Conservation (phyloP, 352 stramenopile species). For the Pythium aristosporum region DNA sequence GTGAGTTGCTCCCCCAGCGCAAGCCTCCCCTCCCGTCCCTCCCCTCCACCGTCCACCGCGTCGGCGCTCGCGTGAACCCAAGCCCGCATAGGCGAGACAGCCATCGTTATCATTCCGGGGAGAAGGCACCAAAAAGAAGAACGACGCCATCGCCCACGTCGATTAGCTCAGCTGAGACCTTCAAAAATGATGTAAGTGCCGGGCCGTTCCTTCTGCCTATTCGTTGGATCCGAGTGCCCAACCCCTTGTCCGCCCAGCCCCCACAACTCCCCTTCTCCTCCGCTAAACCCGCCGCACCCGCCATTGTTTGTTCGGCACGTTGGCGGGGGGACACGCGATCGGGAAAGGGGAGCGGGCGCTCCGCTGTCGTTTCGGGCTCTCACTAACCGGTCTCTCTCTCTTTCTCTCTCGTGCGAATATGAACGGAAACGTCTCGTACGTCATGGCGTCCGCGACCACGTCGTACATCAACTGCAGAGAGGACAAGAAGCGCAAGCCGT, state of each 20-base stretch:
- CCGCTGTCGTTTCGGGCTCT: not conserved
- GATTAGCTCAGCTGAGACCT: slow-evolving; percentile 12
- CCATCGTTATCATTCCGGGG: not conserved
- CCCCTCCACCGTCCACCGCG: no score
- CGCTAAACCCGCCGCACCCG: no score
- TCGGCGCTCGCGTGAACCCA: not conserved
- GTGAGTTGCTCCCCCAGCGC: slow-evolving; percentile 7
- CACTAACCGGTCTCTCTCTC: not conserved
- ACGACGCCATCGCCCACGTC: slow-evolving; percentile 3
- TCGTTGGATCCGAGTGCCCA: not conserved
- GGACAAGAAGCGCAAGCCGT: slow-evolving; percentile 86
- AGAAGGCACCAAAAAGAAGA: slow-evolving; percentile 11
- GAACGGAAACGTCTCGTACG: slow-evolving; percentile 22
- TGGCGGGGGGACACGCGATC: not conserved
- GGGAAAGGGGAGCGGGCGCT: not conserved
- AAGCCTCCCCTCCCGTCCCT: not conserved
- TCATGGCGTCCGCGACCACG: slow-evolving; percentile 13
- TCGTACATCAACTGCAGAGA: slow-evolving; percentile 34
- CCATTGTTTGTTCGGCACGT: slow-evolving; percentile 1
- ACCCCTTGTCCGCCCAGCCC: not conserved
- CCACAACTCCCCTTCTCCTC: not conserved
- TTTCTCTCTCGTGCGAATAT: not conserved
- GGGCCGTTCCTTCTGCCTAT: slow-evolving; percentile 1
- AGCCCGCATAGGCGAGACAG: slow-evolving; percentile 2
- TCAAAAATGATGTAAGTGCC: slow-evolving; percentile 28